Evolutionary conservation across 2,329 filamentous ascomycete species (phyloP), one percentile per base, ranked within the genome.

Genomic region (Endocalyx cinctus): DNA sequence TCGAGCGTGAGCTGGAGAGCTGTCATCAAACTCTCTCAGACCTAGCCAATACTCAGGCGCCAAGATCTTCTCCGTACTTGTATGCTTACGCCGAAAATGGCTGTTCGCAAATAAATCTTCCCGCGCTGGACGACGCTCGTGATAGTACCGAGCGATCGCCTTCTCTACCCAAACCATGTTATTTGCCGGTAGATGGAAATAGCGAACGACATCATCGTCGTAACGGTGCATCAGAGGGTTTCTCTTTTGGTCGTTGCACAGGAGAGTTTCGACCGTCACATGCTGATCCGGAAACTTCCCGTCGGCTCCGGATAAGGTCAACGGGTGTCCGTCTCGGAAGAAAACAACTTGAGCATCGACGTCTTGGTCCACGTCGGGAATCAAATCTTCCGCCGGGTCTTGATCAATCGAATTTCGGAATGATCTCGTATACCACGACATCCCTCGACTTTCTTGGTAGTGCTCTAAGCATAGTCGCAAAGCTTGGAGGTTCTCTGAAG

Each of bases 121-220:
- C 17, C 22, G 17, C 18, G 5, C n/a, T 17, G 13, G 25, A 14
- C 25, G 31, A 11, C 16, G 16, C 32, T 49, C 46, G 16, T 35
- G 37, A 26, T 46, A 49, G 35, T 46, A 42, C 17, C 43, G 35
- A 10, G 36, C 37, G 13, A 45, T 44, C 25, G 42, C 42, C 27
- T 51, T 45, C 34, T 54, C 50, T 6, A 50, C 46, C 50, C 50
- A 54, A 25, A 38, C 35, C 50, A 54, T 54, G 31, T 50, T 52
- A 34, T 52, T 54, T 10, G 46, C 44, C 7, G 50, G 50, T 17
- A 54, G 33, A 30, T 54, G 47, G 23, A 52, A 47, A 33, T 51
- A 51, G 14, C 45, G 39, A 19, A 52, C 31, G 17, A 33, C 35
- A 5, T 45, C 38, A n/a, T 40, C 41, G 18, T 35, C 26, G 8